Conservation (phyloP, 1,284 basidiomycete genomes). For the Paramarasmius palmivorus region DNA sequence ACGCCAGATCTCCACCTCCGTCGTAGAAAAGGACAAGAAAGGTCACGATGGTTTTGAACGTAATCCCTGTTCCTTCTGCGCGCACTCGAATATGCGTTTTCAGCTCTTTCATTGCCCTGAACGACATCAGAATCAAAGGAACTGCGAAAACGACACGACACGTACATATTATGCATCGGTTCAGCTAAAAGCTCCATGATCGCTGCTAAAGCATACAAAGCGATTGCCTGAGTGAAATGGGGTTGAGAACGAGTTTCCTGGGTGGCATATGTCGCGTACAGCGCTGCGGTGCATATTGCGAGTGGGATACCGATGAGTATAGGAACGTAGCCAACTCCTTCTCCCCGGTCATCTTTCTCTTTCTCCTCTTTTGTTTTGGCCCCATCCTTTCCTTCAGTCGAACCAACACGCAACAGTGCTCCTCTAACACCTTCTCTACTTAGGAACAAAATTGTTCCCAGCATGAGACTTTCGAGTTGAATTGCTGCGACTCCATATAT, state of each 20-base stretch:
- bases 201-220: conserved; percentile 73
- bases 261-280: conserved; percentile 54
- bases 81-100: conserved; percentile 70
- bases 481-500: conserved; percentile 87
- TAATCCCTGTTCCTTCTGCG: conserved; percentile 83
- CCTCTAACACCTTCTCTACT: conserved; percentile 90
- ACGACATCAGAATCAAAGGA: too few species aligned
- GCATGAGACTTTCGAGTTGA: conserved; percentile 78
- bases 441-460: conserved; percentile 90
- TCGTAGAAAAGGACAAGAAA: conserved; percentile 63
- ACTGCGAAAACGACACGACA: too few species aligned
- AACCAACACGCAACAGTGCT: conserved; percentile 58
- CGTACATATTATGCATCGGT: conserved; percentile 70
- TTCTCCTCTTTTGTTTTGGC: conserved; percentile 4
- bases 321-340: conserved; percentile 61
- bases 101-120: conserved; percentile 67
- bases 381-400: conserved; percentile 14
- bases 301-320: conserved; percentile 57
- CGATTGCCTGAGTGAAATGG: conserved; percentile 63
- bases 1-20: conserved; percentile 43
- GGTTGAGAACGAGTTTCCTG: conserved; percentile 58
- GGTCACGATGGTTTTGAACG: conserved; percentile 71
- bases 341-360: conserved; percentile 19
- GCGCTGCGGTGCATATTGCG: conserved; percentile 41
- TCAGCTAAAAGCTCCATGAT: conserved; percentile 79